Conservation (phyloP, 148 eudicot species). For the Limonium bicolor region DNA sequence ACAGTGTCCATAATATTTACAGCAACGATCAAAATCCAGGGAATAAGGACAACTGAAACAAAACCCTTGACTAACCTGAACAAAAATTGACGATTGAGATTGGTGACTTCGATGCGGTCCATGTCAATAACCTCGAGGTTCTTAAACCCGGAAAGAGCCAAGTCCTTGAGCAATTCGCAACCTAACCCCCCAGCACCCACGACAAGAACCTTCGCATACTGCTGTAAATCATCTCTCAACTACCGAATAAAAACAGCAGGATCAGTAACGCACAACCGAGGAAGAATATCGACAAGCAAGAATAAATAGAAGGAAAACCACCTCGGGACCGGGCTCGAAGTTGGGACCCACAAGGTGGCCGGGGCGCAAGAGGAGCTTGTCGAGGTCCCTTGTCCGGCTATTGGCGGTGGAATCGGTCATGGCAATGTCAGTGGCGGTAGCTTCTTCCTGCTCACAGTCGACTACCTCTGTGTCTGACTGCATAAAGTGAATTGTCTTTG, state of each 20-base stretch:
- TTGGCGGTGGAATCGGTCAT: conserved; percentile 50
- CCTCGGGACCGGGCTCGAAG: conserved; percentile 39
- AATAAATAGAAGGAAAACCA: not conserved
- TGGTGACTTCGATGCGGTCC: conserved; percentile 91
- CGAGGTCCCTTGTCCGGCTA: conserved; percentile 77
- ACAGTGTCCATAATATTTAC: too few relatives aligned
- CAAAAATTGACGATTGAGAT: conserved; percentile 92
- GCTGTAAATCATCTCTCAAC: conserved; percentile 64
- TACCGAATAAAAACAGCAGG: conserved; percentile 17
- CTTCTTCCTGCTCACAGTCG: conserved; percentile 3
- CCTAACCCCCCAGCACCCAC: conserved; percentile 97
- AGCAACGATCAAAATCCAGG: not conserved
- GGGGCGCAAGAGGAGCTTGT: conserved; percentile 77
- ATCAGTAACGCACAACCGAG: not conserved
- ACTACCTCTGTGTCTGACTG: conserved; percentile 3
- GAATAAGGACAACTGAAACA: not conserved
- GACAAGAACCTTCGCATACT: conserved; percentile 58
- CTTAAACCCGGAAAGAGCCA: conserved; percentile 80
- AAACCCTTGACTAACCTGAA: conserved; percentile 48
- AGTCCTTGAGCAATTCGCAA: conserved; percentile 79
- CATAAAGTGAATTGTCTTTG: too few relatives aligned
- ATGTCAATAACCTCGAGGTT: conserved; percentile 91
- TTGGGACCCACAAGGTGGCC: conserved; percentile 71
- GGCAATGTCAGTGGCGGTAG: conserved; percentile 12
- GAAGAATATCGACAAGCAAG: not conserved